phyloP scores from a whole-genome alignment of 495 filamentous ascomycete genomes.

The Aspergillus affinis region DNA sequence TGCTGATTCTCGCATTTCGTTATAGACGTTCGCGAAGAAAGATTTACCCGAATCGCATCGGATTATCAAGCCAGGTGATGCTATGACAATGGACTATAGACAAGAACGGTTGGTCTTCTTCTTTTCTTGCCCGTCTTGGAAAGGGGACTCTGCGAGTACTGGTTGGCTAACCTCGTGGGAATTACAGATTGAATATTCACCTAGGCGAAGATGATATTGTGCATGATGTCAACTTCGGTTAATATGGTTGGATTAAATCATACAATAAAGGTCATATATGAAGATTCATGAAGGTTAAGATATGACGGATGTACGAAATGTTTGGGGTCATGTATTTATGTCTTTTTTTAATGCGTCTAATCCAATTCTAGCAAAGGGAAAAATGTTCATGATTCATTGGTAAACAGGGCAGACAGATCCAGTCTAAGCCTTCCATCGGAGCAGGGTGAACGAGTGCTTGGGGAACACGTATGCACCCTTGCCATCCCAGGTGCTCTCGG shows the following conservation, averaged over 20 bases:
- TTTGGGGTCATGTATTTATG: neutral
- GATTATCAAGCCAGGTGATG: slow-evolving; percentile 61
- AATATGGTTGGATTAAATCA: slow-evolving; percentile 5
- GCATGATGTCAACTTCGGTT: slow-evolving; percentile 60
- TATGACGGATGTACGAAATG: neutral
- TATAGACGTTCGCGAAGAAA: slow-evolving; percentile 70
- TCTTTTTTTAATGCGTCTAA: neutral
- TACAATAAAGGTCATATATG: neutral
- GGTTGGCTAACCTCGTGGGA: slow-evolving; percentile 6
- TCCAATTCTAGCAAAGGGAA: neutral
- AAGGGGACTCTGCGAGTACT: slow-evolving; percentile 3
- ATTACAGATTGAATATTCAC: slow-evolving; percentile 67
- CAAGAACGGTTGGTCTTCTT: slow-evolving; percentile 50
- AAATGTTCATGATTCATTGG: neutral
- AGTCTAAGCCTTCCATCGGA: slow-evolving; percentile 61
- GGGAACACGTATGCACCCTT: slow-evolving; percentile 58
- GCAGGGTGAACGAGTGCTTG: slow-evolving; percentile 64
- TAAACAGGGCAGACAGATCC: neutral
- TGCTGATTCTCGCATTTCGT: neutral
- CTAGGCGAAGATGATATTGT: slow-evolving; percentile 71
- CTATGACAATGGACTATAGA: slow-evolving; percentile 62
- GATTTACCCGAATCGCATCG: slow-evolving; percentile 70
- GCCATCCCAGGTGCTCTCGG: slow-evolving; percentile 61
- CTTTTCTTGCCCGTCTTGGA: neutral
- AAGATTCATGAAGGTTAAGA: neutral